phyloP scores from a whole-genome alignment of 2,329 filamentous ascomycete genomes.

The Aspergillus ochraceus region DNA sequence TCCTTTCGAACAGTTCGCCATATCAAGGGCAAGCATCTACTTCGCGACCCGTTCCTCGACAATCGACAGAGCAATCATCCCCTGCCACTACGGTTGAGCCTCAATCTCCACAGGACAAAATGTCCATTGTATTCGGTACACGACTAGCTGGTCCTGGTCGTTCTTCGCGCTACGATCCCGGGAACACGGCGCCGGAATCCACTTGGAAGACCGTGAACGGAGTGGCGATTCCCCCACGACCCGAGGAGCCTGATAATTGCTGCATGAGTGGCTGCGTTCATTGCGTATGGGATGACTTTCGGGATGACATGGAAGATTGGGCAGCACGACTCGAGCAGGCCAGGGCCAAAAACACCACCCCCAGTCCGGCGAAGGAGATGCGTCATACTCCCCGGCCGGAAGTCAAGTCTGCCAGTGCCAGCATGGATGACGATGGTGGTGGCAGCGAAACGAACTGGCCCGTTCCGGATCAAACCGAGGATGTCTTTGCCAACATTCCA shows the following conservation, averaged over 20 bases:
- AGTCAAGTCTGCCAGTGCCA: constrained; percentile 53
- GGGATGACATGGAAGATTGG: constrained; percentile 93
- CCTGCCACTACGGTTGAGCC: constrained; percentile 19
- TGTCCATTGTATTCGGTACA: constrained; percentile 78
- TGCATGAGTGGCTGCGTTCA: constrained; percentile 99
- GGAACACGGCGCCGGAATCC: constrained; percentile 59
- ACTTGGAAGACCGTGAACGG: constrained; percentile 67
- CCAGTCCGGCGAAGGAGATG: constrained; percentile 31
- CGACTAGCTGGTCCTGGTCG: constrained; percentile 71
- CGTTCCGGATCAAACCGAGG: constrained; percentile 47
- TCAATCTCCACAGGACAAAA: constrained; percentile 46
- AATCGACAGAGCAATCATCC: constrained; percentile 17
- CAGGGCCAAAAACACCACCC: constrained; percentile 36
- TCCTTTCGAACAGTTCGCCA: constrained; percentile 35
- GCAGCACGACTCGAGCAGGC: constrained; percentile 65
- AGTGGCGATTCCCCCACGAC: constrained; percentile 77
- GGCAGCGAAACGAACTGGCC: constrained; percentile 71
- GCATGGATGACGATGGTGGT: constrained; percentile 79
- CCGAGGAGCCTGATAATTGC: constrained; percentile 93
- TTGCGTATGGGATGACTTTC: constrained; percentile 90
- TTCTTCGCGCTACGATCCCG: constrained; percentile 56
- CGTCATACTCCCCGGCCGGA: constrained; percentile 37
- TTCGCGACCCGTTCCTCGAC: constrained; percentile 16
- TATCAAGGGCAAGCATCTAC: constrained; percentile 21
- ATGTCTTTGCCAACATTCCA: constrained; percentile 77